Conservation (phyloP, 768 basidiomycete species). For the Phallus indusiatus region DNA sequence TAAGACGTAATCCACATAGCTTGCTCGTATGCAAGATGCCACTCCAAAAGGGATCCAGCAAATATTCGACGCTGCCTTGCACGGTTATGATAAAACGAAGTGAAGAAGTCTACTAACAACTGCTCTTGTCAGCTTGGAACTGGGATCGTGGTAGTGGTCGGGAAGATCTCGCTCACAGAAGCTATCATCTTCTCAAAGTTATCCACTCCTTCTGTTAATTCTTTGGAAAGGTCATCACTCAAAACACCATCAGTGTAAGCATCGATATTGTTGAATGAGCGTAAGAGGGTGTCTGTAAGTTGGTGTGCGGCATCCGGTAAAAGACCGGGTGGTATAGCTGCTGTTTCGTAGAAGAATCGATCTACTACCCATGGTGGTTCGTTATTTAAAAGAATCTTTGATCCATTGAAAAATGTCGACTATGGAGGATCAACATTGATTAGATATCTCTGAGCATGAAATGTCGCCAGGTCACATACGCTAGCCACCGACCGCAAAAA, state of each 20-base stretch:
- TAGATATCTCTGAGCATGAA: too few species aligned
- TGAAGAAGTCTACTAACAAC: conserved; percentile 50
- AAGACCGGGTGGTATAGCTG: conserved; percentile 32
- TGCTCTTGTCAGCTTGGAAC: conserved; percentile 18
- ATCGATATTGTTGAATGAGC: background rate
- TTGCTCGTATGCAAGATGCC: conserved; percentile 35
- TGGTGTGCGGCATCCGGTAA: background rate
- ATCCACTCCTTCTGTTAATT: background rate
- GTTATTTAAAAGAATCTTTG: conserved; percentile 42
- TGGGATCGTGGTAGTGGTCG: background rate
- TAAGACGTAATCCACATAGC: background rate
- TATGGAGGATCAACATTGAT: conserved; percentile 19
- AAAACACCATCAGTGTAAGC: background rate
- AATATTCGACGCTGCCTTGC: conserved; percentile 56
- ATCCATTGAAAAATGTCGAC: conserved; percentile 51
- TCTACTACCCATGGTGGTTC: conserved; percentile 48
- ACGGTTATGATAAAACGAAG: conserved; percentile 59
- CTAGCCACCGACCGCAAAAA: conserved; percentile 59
- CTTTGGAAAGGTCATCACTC: background rate
- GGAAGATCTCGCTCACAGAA: background rate
- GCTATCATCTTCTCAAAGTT: conserved; percentile 10
- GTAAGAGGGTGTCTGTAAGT: background rate
- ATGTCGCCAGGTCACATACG: conserved; percentile 26
- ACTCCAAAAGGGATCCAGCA: conserved; percentile 52
- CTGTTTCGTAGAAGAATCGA: conserved; percentile 53